A percentile compares a stretch with the other conserved stretches of the same genome.
Conservation (phyloP, 2,329 filamentous ascomycete genomes). For the Scedosporium apiospermum region DNA sequence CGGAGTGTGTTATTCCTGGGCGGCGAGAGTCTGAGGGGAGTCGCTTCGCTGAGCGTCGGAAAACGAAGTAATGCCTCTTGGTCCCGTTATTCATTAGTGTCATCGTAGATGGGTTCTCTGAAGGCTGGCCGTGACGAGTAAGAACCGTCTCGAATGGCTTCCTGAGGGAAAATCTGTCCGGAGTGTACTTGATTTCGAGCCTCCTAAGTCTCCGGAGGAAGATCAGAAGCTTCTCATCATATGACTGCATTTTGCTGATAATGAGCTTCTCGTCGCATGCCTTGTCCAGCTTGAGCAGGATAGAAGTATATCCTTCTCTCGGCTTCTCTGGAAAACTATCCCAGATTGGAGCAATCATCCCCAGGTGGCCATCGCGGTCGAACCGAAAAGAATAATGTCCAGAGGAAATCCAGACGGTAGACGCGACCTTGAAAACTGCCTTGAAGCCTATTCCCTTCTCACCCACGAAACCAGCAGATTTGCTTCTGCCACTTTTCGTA, state of each 20-base stretch:
- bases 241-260: slow-evolving; percentile 11
- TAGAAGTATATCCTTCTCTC: slow-evolving; percentile 13
- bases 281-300: slow-evolving; percentile 8
- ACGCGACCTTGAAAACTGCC: slow-evolving; percentile 21
- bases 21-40: slow-evolving; percentile 9
- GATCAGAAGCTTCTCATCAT: slow-evolving; percentile 18
- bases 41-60: slow-evolving; percentile 5
- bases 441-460: slow-evolving; percentile 28
- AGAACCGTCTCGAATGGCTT: not conserved
- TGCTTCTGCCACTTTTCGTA: slow-evolving; percentile 16
- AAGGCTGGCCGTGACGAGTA: not conserved
- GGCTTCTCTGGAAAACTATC: slow-evolving; percentile 14
- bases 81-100: slow-evolving; percentile 5
- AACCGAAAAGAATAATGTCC: slow-evolving; percentile 22
- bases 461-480: slow-evolving; percentile 19
- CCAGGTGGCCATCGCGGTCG: slow-evolving; percentile 18
- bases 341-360: slow-evolving; percentile 24
- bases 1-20: slow-evolving; percentile 7
- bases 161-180: not conserved
- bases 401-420: slow-evolving; percentile 19
- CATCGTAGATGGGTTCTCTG: slow-evolving; percentile 1
- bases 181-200: slow-evolving; percentile 12
- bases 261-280: slow-evolving; percentile 8
- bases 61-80: slow-evolving; percentile 9
- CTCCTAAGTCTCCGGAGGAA: slow-evolving; percentile 19